Percentiles rank a stretch among this genome's conserved stretches.
Evolutionary conservation across 139 green algal genomes (phyloP).

Genomic region (Picochlorum sp.): DNA sequence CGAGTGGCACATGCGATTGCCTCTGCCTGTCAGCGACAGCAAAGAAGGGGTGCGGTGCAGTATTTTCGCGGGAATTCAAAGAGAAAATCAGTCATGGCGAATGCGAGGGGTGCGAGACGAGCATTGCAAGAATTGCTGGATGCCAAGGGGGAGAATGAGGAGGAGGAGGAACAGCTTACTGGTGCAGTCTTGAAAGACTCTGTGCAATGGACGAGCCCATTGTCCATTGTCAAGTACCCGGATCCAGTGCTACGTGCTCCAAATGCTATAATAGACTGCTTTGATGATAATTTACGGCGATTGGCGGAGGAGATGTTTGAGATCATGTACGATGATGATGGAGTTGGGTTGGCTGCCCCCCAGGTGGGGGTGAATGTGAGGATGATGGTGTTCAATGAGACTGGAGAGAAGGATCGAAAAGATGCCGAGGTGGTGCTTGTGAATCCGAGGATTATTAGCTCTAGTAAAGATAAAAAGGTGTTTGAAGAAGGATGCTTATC

Average conservation of each 20-base stretch:
- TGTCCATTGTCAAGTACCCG: slow-evolving; percentile 82
- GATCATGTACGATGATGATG: slow-evolving; percentile 94
- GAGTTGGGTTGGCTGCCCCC: slow-evolving; percentile 92
- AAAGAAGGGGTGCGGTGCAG: no score
- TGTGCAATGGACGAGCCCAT: slow-evolving; percentile 56
- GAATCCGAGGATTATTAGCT: slow-evolving; percentile 83
- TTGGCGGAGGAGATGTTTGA: slow-evolving; percentile 88
- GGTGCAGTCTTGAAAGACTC: slow-evolving; percentile 33
- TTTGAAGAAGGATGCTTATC: slow-evolving; percentile 83
- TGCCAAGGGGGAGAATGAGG: slow-evolving; percentile 2
- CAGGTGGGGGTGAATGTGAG: slow-evolving; percentile 94
- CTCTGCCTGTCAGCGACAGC: no score
- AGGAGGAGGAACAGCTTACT: slow-evolving; percentile 5
- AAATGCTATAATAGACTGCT: slow-evolving; percentile 67
- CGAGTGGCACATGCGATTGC: no score
- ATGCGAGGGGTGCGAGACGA: not conserved
- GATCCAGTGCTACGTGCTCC: slow-evolving; percentile 77
- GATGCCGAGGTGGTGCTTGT: slow-evolving; percentile 79
- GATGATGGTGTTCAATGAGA: slow-evolving; percentile 97
- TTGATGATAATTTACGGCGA: slow-evolving; percentile 64
- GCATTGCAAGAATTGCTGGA: slow-evolving; percentile 15
- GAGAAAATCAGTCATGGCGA: not conserved
- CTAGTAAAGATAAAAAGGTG: slow-evolving; percentile 38
- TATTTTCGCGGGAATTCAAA: no score
- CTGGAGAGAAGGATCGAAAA: slow-evolving; percentile 38